Conservation (phyloP, 306 rosid species). For the Vachellia collinsii region DNA sequence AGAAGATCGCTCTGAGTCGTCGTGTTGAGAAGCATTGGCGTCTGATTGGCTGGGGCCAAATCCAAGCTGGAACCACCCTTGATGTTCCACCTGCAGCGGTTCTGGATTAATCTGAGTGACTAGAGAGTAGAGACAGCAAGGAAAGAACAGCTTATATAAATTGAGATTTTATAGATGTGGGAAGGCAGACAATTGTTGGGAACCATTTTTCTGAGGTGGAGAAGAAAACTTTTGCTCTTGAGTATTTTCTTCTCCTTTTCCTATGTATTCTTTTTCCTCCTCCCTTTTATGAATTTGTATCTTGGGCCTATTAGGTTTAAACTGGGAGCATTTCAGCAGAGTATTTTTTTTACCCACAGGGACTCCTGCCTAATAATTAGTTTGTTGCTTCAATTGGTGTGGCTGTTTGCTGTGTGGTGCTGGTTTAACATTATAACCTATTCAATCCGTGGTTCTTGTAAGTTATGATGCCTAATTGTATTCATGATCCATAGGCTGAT, state of each 20-base stretch:
- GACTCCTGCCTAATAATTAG: constrained; percentile 29
- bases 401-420: not conserved
- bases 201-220: constrained; percentile 52
- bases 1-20: constrained; percentile 91
- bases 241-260: constrained; percentile 32
- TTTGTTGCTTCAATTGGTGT: not conserved
- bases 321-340: constrained; percentile 16
- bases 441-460: not conserved
- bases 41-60: constrained; percentile 31
- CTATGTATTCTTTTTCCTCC: constrained; percentile 1
- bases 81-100: constrained; percentile 29
- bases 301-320: constrained; percentile 34
- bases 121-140: constrained; percentile 13
- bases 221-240: constrained; percentile 39
- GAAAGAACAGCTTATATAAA: constrained; percentile 28
- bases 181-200: constrained; percentile 47
- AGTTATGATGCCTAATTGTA: not conserved
- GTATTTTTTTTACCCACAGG: not conserved
- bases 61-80: constrained; percentile 58
- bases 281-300: constrained; percentile 30
- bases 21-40: constrained; percentile 97
- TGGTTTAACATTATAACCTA: not conserved
- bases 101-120: constrained; percentile 28
- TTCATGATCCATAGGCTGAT: not conserved
- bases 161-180: constrained; percentile 50